These are phyloP conservation scores for Rhizopogon vinicolor DNA, from an alignment of 768 basidiomycete species.

Conservation along the genomic window DNA sequence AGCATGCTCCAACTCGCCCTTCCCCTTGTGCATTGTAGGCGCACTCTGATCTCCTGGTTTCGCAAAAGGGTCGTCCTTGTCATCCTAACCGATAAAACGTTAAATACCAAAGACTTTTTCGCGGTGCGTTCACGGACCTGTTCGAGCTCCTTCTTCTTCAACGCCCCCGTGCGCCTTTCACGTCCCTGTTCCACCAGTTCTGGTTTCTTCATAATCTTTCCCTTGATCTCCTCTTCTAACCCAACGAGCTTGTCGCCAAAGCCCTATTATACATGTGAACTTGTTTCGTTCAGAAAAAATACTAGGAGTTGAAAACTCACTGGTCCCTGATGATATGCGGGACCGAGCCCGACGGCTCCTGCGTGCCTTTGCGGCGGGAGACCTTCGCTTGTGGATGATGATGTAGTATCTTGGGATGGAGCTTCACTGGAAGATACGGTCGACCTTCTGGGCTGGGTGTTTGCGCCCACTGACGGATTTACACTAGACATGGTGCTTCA, in stretches of 20 bases:
- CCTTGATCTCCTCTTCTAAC: conserved; percentile 33
- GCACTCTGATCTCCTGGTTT: neutral
- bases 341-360: conserved; percentile 37
- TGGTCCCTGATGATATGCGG: conserved; percentile 25
- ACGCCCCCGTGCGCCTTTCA: conserved; percentile 35
- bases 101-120: too few species aligned
- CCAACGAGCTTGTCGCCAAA: conserved; percentile 34
- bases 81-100: neutral
- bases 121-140: conserved; percentile 6
- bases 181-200: conserved; percentile 33
- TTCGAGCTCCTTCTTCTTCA: conserved; percentile 31
- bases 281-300: neutral
- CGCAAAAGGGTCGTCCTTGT: conserved; percentile 3
- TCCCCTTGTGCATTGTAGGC: conserved; percentile 7
- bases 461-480: conserved; percentile 14
- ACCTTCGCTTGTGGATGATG: conserved; percentile 5
- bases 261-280: conserved; percentile 10
- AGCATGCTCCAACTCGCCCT: conserved; percentile 12
- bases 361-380: conserved; percentile 39
- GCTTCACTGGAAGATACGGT: neutral
- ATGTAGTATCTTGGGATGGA: neutral
- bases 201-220: conserved; percentile 32
- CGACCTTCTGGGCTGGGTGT: conserved; percentile 2
- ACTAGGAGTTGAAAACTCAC: conserved; percentile 16
- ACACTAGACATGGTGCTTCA: conserved; percentile 10